Conservation (phyloP, 805 yeast species). For the Gaillardinia entomophila region DNA sequence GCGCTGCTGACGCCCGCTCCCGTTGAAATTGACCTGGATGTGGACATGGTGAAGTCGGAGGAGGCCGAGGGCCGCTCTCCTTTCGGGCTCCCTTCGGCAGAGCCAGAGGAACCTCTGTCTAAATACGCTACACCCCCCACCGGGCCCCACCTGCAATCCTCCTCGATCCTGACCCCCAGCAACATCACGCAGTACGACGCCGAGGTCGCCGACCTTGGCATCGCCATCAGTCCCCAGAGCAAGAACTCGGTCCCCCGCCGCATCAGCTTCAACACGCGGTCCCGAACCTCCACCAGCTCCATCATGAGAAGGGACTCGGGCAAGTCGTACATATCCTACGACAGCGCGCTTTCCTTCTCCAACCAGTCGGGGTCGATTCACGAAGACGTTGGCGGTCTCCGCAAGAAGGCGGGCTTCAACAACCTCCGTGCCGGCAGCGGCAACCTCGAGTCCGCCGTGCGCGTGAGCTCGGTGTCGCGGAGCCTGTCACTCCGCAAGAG, state of each 20-base stretch:
- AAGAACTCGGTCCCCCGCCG: conserved; percentile 3
- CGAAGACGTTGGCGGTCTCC: conserved; percentile 11
- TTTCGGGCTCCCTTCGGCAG: no score
- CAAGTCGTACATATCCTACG: conserved; percentile 55
- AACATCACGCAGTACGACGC: conserved; percentile 34
- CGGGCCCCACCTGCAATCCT: no score
- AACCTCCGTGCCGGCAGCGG: conserved; percentile 36
- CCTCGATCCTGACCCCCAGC: conserved; percentile 29
- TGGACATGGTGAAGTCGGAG: conserved; percentile 2
- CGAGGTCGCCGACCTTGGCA: conserved; percentile 38
- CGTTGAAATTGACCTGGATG: background rate
- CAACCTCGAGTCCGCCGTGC: background rate
- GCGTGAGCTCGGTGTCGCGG: conserved; percentile 10
- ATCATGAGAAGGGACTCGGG: conserved; percentile 31
- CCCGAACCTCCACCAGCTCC: conserved; percentile 29
- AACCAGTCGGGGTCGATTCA: conserved; percentile 10
- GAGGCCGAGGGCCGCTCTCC: no score
- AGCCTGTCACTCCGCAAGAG: conserved; percentile 23
- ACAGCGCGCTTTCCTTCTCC: conserved; percentile 45
- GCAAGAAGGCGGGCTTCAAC: conserved; percentile 42
- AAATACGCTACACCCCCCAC: no score
- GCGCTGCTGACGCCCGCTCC: conserved; percentile 6
- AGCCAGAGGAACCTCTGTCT: no score
- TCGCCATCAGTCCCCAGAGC: conserved; percentile 33
- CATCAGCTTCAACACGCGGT: conserved; percentile 5